Evolutionary conservation across 805 yeast species (phyloP), one percentile per base, ranked within the genome.

Genomic region (Saccharomycopsis fibuligera): DNA sequence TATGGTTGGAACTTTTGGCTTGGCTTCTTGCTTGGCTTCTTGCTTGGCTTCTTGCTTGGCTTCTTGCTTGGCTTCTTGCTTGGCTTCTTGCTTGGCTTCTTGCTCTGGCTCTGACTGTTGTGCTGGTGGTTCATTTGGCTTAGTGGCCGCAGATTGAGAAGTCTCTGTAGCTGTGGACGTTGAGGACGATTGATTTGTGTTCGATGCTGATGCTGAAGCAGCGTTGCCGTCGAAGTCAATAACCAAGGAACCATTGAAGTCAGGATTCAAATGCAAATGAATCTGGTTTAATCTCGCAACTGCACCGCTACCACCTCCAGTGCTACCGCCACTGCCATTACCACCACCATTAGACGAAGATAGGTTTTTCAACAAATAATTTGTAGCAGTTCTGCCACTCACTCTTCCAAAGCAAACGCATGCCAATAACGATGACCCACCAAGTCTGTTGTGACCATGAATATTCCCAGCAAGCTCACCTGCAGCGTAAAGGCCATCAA

Each of bases 391-490:
- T 45, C 62, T 58, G 2, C 74, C 75, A 9, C 74, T 74, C 10
- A 68, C 65, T 44, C 70, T 64, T 2, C 76, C 75, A 60, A 69
- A 74, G 1, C 75, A 79, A 4, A 76, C 82, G 62, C 83, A 77
- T 38, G 76, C 79, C 21, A 78, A 62, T 44, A 78, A 62, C 9
- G 77, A 68, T 19, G 78, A 70, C 1, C 83, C 84, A 4, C 78
- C 79, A 23, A 78, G 64, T 51, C 81, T 64, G 55, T 74, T 74
- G 21, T 66, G 71, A 1, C 83, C 83, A 57, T 78, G 83, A 5
- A 78, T 68, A 5, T 81, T 83, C 17, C 82, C 83, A 19, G 78
- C 75, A 21, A 74, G 67, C 55, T 78, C 83, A 1, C 83, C 84
- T 39, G 74, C 72, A 1, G 82, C 83, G 60, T 64, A 77, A 9